Evolutionary conservation across 305 asterid species (phyloP).

Genomic region (Ruellia speciosa): DNA sequence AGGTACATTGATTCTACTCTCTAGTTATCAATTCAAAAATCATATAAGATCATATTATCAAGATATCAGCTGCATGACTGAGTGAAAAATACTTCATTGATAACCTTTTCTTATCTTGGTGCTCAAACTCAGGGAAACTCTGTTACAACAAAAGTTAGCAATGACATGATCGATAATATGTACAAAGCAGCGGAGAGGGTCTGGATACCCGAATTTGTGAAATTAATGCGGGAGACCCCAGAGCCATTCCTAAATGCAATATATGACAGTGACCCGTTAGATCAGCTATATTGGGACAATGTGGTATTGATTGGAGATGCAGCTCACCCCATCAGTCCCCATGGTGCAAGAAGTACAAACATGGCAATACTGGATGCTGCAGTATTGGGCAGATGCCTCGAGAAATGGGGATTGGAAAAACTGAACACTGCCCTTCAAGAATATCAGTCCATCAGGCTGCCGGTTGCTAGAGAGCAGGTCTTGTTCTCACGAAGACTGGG

Average conservation of each 20-base stretch:
- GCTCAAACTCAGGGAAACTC: constrained; percentile 52
- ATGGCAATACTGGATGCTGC: constrained; percentile 85
- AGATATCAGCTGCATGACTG: not conserved
- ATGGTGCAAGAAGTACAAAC: constrained; percentile 78
- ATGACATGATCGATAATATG: constrained; percentile 47
- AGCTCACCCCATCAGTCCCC: constrained; percentile 83
- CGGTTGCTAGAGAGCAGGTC: constrained; percentile 47
- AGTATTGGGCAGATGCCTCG: constrained; percentile 64
- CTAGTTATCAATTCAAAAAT: not conserved
- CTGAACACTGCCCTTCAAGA: constrained; percentile 51
- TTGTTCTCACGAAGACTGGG: constrained; percentile 60
- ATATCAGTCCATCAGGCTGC: constrained; percentile 52
- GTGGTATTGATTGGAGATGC: constrained; percentile 77
- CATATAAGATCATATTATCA: not conserved
- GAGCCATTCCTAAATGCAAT: constrained; percentile 73
- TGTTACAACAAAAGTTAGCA: constrained; percentile 63
- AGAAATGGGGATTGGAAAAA: constrained; percentile 44
- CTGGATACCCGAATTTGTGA: constrained; percentile 63
- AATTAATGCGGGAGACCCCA: constrained; percentile 48
- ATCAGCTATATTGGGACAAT: constrained; percentile 48
- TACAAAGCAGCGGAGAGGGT: constrained; percentile 52
- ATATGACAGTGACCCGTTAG: constrained; percentile 64
- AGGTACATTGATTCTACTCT: constrained; percentile 35
- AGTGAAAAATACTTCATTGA: too few species aligned
- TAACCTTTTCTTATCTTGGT: not conserved